A percentile compares a stretch with the other conserved stretches of the same genome.
Evolutionary conservation across 208 protist species (phyloP).

Genomic region (Zelonia costaricensis): DNA sequence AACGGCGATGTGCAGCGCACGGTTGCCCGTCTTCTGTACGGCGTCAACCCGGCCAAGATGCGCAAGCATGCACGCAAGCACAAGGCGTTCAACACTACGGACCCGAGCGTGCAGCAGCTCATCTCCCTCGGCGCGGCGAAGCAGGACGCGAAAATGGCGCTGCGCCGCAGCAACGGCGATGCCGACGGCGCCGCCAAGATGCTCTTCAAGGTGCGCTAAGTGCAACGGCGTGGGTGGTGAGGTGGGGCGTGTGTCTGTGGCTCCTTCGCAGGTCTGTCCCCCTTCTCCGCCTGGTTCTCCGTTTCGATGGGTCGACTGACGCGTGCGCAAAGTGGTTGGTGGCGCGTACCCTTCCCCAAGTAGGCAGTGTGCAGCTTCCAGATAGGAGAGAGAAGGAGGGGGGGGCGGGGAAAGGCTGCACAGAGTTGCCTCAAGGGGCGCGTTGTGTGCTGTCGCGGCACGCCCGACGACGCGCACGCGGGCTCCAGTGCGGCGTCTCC

Average conservation of each 20-base stretch:
- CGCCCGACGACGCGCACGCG: too few relatives aligned
- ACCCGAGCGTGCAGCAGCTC: constrained; percentile 68
- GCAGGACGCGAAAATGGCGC: constrained; percentile 66
- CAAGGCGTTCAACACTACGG: constrained; percentile 63
- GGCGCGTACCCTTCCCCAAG: too few relatives aligned
- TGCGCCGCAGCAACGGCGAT: constrained; percentile 64
- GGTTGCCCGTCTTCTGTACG: constrained; percentile 58
- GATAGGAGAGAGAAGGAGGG: too few relatives aligned
- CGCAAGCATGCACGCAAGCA: constrained; percentile 51
- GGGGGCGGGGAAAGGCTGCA: too few relatives aligned
- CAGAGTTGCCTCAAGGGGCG: too few relatives aligned
- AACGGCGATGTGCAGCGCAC: constrained; percentile 79
- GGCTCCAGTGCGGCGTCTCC: too few relatives aligned
- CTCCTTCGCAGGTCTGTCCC: too few relatives aligned
- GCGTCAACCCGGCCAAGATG: constrained; percentile 43
- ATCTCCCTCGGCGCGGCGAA: constrained; percentile 74
- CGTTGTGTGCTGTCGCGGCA: too few relatives aligned
- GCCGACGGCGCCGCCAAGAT: constrained; percentile 53
- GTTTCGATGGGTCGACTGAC: too few relatives aligned
- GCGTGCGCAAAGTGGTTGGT: too few relatives aligned
- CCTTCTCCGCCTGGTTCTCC: too few relatives aligned
- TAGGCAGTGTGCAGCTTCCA: too few relatives aligned
- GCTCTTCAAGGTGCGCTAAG: constrained; percentile 42
- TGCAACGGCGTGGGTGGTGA: background rate
- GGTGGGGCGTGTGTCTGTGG: background rate